Evolutionary conservation across 2,329 filamentous ascomycete genomes (phyloP), one percentile per base, ranked within the genome.

Genomic region (Fusarium hainanense): DNA sequence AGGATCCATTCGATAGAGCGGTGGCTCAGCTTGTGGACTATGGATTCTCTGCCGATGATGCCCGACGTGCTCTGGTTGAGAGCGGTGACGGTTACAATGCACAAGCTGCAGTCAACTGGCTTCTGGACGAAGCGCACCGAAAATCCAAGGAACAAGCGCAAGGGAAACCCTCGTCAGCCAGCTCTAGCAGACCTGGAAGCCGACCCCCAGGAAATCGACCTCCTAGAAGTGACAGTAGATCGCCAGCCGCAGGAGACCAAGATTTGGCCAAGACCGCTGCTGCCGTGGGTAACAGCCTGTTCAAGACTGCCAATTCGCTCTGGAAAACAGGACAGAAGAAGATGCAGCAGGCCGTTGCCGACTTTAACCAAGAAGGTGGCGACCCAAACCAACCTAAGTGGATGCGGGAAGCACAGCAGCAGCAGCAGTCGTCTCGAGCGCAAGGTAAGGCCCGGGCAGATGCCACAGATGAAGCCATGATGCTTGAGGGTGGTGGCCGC

Each of bases 261-360:
- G 95, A 98, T 73, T 85, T 97, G 58, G 85, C 93, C 18, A 93
- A 95, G 75, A 87, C 91, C 44, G 95, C 95, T 4, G 89, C 93
- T 8, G 92, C 94, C 34, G 85, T 98, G 76, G 93, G 96, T 1
- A 93, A 84, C 46, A 97, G 87, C 66, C 81, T 99, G 14, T 90
- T 98, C 79, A 99, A 99, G 79, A 96, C 94, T 4, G 96, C 96
- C 3, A 97, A 97, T 71, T 95, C 93, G 1, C 82, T 98, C 1
- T 99, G 96, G 96, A 99, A 97, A 78, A 93, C 92, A 5, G 90
- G 95, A 1, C 93, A 94, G 76, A 99, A 97, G 80, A 94, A 93
- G 77, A 88, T 98, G 61, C 93, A 97, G 75, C 93, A 96, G 79
- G 95, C 93, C 7, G 92, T 98, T 34, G 90, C 94, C 11, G 96